phyloP scores from a whole-genome alignment of 306 rosid species.

The Rosa chinensis region DNA sequence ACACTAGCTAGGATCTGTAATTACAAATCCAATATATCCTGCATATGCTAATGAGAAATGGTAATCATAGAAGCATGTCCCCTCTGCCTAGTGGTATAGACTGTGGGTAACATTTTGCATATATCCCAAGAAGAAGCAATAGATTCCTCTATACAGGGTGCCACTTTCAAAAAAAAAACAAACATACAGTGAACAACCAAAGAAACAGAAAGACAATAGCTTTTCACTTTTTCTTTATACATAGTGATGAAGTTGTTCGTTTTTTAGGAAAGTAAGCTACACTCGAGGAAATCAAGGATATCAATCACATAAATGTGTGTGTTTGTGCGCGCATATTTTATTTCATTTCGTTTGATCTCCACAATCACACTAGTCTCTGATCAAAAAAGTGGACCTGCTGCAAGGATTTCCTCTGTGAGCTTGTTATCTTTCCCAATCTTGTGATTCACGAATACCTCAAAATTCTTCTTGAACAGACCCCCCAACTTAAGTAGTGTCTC shows the following conservation, averaged over 20 bases:
- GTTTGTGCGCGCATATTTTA: not conserved
- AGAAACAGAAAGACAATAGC: not conserved
- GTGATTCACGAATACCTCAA: conserved; percentile 57
- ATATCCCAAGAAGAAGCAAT: too few species aligned
- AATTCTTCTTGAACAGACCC: conserved; percentile 69
- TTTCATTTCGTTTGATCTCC: conserved; percentile 5
- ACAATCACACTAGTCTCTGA: not conserved
- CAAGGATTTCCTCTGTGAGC: conserved; percentile 71
- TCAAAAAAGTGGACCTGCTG: conserved; percentile 75
- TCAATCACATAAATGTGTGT: not conserved
- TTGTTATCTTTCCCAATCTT: conserved; percentile 58
- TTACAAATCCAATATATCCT: too few species aligned
- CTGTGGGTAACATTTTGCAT: too few species aligned
- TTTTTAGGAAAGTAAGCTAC: not conserved
- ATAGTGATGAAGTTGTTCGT: not conserved
- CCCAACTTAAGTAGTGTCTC: conserved; percentile 63
- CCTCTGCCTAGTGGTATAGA: not conserved
- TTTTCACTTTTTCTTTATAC: not conserved
- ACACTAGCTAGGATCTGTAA: too few species aligned
- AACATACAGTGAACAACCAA: not conserved
- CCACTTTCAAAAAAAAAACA: too few species aligned
- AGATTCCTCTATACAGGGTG: too few species aligned
- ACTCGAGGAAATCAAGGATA: not conserved
- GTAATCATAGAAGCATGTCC: too few species aligned
- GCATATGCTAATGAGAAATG: too few species aligned